Evolutionary conservation across 805 yeast genomes (phyloP), one percentile per base, ranked within the genome.

Genomic region (Tetrapisispora fleetii): DNA sequence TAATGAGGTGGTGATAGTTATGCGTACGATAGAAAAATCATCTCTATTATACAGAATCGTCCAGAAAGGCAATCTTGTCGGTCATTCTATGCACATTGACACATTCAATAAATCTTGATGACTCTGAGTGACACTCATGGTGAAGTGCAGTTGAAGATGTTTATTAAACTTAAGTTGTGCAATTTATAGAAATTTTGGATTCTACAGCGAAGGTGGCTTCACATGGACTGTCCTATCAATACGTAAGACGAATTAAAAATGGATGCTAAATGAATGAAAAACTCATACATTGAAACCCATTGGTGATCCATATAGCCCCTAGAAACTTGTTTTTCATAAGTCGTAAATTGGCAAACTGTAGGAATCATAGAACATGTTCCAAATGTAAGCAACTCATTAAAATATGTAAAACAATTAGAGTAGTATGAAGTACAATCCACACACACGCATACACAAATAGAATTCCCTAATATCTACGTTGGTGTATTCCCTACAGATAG

Each of bases 141-240:
- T 43, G 19, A 18, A 43, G 37, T 41, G 40, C 50, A 53, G 50
- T 49, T 22, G 22, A 16, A 40, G 27, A 32, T 11, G 44, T 41
- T 41, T 55, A 50, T 52, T 54, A 54, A 59, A 59, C 64, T 59
- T 59, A 59, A 59, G 62, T 59, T 59, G 61, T 57, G 64, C 64
- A 54, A 50, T 47, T 22, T 40, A 37, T 18, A 17, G 28, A 19
- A 7, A 19, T 4, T 19, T 22, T 13, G 13, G 14, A 38, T 38
- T 18, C n/a, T 21, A 24, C 8, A 8, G 28, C 28, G 28, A 24
- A 24, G 28, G 28, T 24, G 28, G 28, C 28, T 24, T 24, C 8
- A 24, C 28, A 24, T 24, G 28, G 28, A 8, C 28, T 24, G 28
- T 24, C 28, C 28, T 6, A 24, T 4, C 28, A 24, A 24, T 24